phyloP scores from a whole-genome alignment of 129 eudicot genomes.

The Helichrysum umbraculigerum region DNA sequence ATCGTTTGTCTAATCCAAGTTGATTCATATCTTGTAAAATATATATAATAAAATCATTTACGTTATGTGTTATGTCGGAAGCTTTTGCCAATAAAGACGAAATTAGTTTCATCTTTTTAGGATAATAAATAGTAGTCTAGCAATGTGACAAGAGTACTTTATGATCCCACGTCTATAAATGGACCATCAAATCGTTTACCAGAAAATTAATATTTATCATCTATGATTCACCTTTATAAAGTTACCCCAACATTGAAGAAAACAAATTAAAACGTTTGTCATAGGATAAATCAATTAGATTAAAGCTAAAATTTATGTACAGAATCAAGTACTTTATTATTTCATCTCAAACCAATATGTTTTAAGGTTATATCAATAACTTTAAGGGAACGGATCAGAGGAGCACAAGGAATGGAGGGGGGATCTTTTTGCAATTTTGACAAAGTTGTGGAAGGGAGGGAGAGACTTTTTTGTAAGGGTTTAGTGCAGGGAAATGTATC shows the following conservation, averaged over 20 bases:
- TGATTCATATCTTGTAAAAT: not conserved
- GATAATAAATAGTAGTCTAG: constrained; percentile 18
- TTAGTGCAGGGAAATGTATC: no score
- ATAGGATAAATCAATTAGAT: not conserved
- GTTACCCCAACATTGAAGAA: not conserved
- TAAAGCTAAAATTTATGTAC: no score
- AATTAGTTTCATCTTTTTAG: constrained; percentile 25
- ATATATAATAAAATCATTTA: not conserved
- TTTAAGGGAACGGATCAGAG: no score
- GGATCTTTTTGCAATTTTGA: no score
- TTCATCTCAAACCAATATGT: no score
- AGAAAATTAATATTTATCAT: constrained; percentile 12
- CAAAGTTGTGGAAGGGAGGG: no score
- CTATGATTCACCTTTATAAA: constrained; percentile 24
- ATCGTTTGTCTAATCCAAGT: not conserved
- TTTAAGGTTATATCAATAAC: no score
- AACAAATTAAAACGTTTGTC: not conserved
- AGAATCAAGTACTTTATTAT: no score
- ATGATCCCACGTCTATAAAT: constrained; percentile 25
- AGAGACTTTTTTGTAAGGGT: no score
- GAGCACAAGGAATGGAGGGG: no score
- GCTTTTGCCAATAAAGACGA: constrained; percentile 22
- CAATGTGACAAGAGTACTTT: constrained; percentile 33
- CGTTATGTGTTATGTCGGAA: not conserved
- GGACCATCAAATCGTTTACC: constrained; percentile 36